phyloP scores from a whole-genome alignment of 1,139 yeast species.

The Dujonia santamariae region DNA sequence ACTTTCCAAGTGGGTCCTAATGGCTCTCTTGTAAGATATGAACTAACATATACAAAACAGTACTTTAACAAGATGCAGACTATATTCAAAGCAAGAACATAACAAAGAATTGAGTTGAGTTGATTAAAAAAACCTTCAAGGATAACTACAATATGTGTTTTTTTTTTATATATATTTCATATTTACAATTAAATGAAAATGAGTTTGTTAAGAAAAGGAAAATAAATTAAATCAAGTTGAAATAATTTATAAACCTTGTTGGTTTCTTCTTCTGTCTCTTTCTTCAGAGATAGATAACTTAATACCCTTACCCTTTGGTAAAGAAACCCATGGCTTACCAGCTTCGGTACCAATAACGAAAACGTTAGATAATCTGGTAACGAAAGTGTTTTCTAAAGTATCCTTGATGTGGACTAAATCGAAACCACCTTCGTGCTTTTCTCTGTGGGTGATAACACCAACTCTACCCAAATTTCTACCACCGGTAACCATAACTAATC shows the following conservation, averaged over 20 bases:
- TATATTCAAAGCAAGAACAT: too few species aligned
- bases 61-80: too few species aligned
- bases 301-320: constrained; percentile 98
- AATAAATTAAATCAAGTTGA: too few species aligned
- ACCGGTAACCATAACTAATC: constrained; percentile 92
- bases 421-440: constrained; percentile 98
- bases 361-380: constrained; percentile 91
- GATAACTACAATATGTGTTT: too few species aligned
- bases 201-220: not conserved
- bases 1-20: too few species aligned
- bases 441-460: constrained; percentile 95
- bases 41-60: too few species aligned
- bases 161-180: too few species aligned
- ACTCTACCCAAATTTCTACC: constrained; percentile 99
- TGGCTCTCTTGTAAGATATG: too few species aligned
- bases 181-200: too few species aligned
- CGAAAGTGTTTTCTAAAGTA: constrained; percentile 90
- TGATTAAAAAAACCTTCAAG: too few species aligned
- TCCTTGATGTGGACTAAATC: constrained; percentile 97
- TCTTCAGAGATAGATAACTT: constrained; percentile 92
- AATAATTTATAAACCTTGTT: constrained; percentile 31
- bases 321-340: constrained; percentile 85
- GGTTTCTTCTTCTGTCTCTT: constrained; percentile 91
- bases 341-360: constrained; percentile 88
- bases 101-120: too few species aligned